Evolutionary conservation across 163 green algal species (phyloP).

Genomic region (Scenedesmus sp.): DNA sequence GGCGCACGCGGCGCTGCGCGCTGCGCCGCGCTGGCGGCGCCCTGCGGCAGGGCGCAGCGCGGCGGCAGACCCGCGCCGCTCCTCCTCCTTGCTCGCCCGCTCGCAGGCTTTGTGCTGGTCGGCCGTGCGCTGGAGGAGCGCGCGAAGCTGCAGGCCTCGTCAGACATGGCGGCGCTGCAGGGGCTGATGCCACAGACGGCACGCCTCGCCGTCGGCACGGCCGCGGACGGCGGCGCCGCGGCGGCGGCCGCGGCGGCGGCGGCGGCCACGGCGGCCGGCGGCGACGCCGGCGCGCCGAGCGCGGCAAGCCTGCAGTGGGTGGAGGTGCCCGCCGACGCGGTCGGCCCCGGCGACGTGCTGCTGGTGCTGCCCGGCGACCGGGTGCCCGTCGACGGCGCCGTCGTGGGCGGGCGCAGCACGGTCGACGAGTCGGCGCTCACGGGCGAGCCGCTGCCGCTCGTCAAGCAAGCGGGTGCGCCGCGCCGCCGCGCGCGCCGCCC

Average conservation of each 20-base stretch:
- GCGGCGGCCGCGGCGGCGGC: slow-evolving; percentile 1
- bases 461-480: slow-evolving; percentile 54
- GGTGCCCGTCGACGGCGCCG: slow-evolving; percentile 86
- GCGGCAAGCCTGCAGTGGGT: slow-evolving; percentile 1
- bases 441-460: slow-evolving; percentile 71
- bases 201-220: slow-evolving; percentile 42
- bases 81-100: no score
- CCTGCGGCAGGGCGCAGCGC: neutral
- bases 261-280: slow-evolving; percentile 13
- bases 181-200: slow-evolving; percentile 61
- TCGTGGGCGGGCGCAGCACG: slow-evolving; percentile 70
- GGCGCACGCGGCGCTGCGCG: no score
- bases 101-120: slow-evolving; percentile 80
- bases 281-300: neutral
- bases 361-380: slow-evolving; percentile 82
- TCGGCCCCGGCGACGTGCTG: slow-evolving; percentile 71
- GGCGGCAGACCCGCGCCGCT: no score
- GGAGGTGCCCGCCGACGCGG: slow-evolving; percentile 64
- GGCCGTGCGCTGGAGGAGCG: slow-evolving; percentile 87
- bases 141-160: slow-evolving; percentile 84
- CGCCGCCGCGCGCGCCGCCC: no score
- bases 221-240: neutral
- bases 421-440: slow-evolving; percentile 92
- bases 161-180: slow-evolving; percentile 83
- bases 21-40: neutral